Evolutionary conservation across 768 basidiomycete genomes (phyloP).

Genomic region (Mycena alexandri): DNA sequence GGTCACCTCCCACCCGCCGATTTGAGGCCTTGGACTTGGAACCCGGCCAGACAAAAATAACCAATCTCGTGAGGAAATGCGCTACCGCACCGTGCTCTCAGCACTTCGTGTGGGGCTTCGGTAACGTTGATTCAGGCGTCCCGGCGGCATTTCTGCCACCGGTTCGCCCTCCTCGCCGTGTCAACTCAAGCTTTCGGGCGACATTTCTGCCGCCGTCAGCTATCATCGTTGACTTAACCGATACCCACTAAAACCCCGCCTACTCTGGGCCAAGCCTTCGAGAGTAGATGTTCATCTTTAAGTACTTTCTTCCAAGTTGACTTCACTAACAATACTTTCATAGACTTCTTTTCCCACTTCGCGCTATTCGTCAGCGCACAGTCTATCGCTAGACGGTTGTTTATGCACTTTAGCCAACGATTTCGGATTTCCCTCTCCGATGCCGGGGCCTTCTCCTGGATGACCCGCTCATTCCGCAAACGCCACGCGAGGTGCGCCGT

Average conservation of each 20-base stretch:
- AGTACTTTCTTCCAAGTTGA: background rate
- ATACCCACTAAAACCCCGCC: constrained; percentile 21
- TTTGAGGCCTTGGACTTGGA: constrained; percentile 22
- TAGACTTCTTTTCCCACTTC: background rate
- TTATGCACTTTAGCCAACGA: too few relatives aligned
- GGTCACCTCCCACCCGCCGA: too few relatives aligned
- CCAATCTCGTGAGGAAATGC: constrained; percentile 17
- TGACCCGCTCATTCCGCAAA: too few relatives aligned
- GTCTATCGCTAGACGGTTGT: background rate
- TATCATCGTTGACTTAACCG: constrained; percentile 4
- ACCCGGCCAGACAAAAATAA: constrained; percentile 22
- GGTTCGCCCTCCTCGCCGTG: background rate
- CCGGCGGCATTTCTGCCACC: background rate
- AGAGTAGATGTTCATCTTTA: background rate
- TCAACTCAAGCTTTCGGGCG: too few relatives aligned
- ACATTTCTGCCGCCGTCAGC: too few relatives aligned
- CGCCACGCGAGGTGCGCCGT: too few relatives aligned
- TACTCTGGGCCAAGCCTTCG: background rate
- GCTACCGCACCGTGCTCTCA: background rate
- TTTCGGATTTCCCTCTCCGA: too few relatives aligned
- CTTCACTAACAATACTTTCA: background rate
- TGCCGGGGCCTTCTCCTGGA: too few relatives aligned
- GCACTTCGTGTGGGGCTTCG: constrained; percentile 15
- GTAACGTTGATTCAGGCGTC: background rate
- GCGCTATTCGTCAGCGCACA: background rate